Evolutionary conservation across 345 rosid genomes (phyloP).

Genomic region (Nephelium lappaceum): DNA sequence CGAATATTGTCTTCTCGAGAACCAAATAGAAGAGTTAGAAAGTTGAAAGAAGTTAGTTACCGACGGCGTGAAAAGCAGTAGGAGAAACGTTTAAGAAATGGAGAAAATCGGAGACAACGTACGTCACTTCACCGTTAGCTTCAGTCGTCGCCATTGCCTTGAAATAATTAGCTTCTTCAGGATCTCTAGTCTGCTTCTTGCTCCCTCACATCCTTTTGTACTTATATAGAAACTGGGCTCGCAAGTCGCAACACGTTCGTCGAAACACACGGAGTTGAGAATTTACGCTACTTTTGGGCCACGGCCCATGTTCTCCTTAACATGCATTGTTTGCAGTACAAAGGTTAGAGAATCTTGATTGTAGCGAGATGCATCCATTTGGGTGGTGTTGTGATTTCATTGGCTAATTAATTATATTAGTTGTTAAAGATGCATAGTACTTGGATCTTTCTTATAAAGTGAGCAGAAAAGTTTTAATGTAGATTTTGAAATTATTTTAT

Average conservation of each 20-base stretch:
- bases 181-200: background rate
- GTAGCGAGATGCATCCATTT: too few relatives aligned
- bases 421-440: too few relatives aligned
- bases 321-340: too few relatives aligned
- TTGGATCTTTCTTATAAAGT: too few relatives aligned
- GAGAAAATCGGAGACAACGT: constrained; percentile 64
- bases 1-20: background rate
- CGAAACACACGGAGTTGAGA: background rate
- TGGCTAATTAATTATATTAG: too few relatives aligned
- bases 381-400: too few relatives aligned
- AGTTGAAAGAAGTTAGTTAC: constrained; percentile 37
- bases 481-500: too few relatives aligned
- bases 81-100: constrained; percentile 90
- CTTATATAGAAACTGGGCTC: background rate
- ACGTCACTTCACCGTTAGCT: constrained; percentile 25
- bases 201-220: background rate
- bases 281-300: background rate
- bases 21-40: constrained; percentile 14
- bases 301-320: background rate
- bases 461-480: too few relatives aligned
- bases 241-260: background rate
- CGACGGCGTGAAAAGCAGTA: constrained; percentile 99
- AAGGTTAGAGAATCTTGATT: too few relatives aligned
- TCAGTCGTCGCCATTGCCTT: constrained; percentile 39
- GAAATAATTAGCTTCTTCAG: background rate